Evolutionary conservation across 169 alveolate species (phyloP), one percentile per base, ranked within the genome.

Genomic region (Plasmodium gaboni): DNA sequence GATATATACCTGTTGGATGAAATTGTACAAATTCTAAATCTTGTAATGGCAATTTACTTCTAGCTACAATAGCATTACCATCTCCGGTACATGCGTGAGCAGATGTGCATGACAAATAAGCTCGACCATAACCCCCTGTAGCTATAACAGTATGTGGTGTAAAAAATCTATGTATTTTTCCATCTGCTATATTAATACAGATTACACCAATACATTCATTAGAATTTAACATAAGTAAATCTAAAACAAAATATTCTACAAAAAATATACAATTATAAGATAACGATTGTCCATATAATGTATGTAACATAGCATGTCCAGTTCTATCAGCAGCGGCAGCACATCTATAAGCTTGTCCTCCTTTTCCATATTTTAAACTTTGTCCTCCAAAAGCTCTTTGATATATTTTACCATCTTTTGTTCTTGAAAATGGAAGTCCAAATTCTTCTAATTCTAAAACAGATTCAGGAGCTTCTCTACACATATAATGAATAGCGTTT

Each of bases 251-350:
- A 92, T 98, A 98, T 87, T 98, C 99, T 44, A 98, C 98, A 88
- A 98, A 98, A 96, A 98, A 98, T 28, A 95, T 93, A 91, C 99
- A 98, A 78, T 97, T 97, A 73, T 96, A 93, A 24, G 97, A 97
- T 57, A 97, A 92, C 26, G 98, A 88, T 55, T 92, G 95, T 24
- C 99, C 99, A 93, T 98, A 98, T 57, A 98, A 93, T 8, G 99
- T 98, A 92, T 98, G 99, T 61, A 98, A 95, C 98, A 98, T 97
- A 17, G 99, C 98, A 92, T 98, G 99, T 24, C 99, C 99, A 2
- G 99, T 98, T 89, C 99, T 96, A 93, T 98, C 99, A 8, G 99
- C 99, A 2, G 99, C 99, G 1, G 99, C 99, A 42, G 99, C 99
- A 78, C 99, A 97, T 73, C 99, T 95, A 89, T 98, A 98, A 15